Evolutionary conservation across 306 rosid genomes (phyloP), one percentile per base, ranked within the genome.

Genomic region (Rosa chinensis): DNA sequence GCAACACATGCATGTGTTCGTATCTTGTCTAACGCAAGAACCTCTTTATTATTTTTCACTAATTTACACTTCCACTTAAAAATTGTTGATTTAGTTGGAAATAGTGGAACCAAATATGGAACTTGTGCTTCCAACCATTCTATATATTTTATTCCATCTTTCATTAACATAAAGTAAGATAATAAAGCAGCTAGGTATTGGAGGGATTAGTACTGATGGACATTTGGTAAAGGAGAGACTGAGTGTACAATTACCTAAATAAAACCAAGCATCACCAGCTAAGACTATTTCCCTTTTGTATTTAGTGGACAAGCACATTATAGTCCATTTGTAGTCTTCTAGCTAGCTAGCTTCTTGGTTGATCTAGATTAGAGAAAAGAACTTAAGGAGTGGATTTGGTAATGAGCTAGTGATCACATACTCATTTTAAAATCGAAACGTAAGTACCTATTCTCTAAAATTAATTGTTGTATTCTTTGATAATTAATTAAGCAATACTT

Each of bases 171-270:
- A 49, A 74, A 56, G 72, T 74, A 64, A 59, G 56, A 71, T 69
- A 61, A 78, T n/a, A 66, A 78, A 62, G 71, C 52, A 75, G 42
- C 52, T 67, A 37, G 32, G 45, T 37, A 56, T 56, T 78, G 80
- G 80, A 76, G n/a, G 63, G 10, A 69, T 47, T 75, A 81, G 77
- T 79, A 32, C 37, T 32, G 91, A 79, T 81, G 42, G 67, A 74
- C 70, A 73, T 68, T 83, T 75, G 77, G 72, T 74, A 69, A 78
- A 78, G 78, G 72, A 88, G 71, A 85, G 42, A 23, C 79, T 56
- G 67, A 66, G 83, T 86, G 87, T 80, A 59, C 61, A 64, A 75
- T 83, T 82, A 80, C 82, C 88, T 80, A 66, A 83, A 83, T 89
- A 76, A 77, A 78, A 83, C 81, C 69, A 79, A 82, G 84, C 78